Conservation (phyloP, 202 grass and related monocot genomes). For the Setaria italica region DNA sequence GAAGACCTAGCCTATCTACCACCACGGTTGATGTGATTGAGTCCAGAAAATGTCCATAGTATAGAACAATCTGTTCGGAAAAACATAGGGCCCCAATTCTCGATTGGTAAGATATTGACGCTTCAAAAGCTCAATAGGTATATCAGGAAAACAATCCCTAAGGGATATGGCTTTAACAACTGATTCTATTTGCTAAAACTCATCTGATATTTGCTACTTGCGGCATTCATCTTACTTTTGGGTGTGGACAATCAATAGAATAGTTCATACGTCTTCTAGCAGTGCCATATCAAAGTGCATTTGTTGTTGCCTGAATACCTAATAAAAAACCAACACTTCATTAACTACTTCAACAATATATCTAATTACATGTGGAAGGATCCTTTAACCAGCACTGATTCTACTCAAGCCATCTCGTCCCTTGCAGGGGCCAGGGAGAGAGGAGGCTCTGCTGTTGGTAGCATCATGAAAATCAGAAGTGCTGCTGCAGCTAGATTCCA, state of each 20-base stretch:
- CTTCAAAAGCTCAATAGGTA: background rate
- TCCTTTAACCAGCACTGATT: background rate
- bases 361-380: background rate
- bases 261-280: background rate
- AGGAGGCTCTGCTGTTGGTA: background rate
- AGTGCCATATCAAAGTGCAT: background rate
- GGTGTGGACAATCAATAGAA: background rate
- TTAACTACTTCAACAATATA: background rate
- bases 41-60: background rate
- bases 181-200: background rate
- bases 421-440: background rate
- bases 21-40: background rate
- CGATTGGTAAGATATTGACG: background rate
- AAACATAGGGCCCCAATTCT: background rate
- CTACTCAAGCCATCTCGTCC: background rate
- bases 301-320: constrained; percentile 4
- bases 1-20: background rate
- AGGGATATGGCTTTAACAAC: background rate
- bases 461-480: background rate
- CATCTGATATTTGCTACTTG: background rate
- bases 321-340: background rate
- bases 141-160: background rate
- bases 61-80: background rate
- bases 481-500: background rate
- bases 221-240: background rate